Percentiles rank a stretch among this genome's conserved stretches.
phyloP scores from a whole-genome alignment of 331 rosid genomes.

The Acacia pycnantha region DNA sequence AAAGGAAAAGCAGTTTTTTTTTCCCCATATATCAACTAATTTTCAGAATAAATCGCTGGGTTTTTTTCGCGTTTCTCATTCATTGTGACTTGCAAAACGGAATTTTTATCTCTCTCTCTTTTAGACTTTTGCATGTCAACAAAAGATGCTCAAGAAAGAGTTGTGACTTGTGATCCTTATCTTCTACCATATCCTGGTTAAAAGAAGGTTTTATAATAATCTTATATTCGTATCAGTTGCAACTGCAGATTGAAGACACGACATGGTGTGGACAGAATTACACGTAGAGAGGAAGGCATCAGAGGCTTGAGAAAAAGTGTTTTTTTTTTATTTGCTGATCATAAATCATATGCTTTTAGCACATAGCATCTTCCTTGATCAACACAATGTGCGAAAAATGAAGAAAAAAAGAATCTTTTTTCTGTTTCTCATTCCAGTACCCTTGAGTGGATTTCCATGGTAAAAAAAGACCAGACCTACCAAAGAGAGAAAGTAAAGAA shows the following conservation, averaged over 20 bases:
- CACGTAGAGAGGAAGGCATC: neutral
- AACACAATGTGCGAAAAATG: neutral
- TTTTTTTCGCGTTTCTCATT: neutral
- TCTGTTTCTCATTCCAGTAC: neutral
- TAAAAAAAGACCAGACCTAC: neutral
- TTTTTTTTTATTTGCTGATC: neutral
- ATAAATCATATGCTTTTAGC: neutral
- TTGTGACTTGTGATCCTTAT: neutral
- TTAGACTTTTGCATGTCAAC: neutral
- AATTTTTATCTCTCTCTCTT: neutral
- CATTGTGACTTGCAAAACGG: neutral
- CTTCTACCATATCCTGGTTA: neutral
- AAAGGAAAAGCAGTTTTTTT: neutral
- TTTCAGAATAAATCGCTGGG: neutral
- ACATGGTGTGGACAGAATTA: neutral
- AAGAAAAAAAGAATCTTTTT: neutral
- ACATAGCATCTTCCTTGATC: neutral
- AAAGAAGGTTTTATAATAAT: neutral
- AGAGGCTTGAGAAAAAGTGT: neutral
- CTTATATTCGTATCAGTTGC: neutral
- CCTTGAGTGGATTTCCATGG: neutral
- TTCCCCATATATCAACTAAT: neutral
- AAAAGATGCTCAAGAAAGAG: neutral
- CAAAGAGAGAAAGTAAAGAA: neutral
- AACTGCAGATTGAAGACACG: neutral